These are phyloP conservation scores for Ceratocystis albifundus DNA, from an alignment of 2,329 filamentous ascomycete genomes.

Conservation along the genomic window DNA sequence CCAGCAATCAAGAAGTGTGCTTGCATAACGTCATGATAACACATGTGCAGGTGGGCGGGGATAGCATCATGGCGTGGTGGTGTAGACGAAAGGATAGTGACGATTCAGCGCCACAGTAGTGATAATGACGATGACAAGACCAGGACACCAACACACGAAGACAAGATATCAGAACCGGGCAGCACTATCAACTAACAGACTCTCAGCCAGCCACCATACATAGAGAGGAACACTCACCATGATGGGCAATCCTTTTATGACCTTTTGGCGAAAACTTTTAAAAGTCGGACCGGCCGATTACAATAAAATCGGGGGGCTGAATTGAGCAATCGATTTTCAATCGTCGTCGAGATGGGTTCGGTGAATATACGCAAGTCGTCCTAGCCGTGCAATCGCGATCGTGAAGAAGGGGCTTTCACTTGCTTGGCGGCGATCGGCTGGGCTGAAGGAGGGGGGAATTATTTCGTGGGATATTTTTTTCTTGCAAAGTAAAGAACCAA, in stretches of 20 bases:
- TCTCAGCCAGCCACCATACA: not conserved
- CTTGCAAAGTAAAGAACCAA: slow-evolving; percentile 7
- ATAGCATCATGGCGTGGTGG: not conserved
- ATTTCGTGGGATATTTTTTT: slow-evolving; percentile 21
- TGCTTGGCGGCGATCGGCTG: slow-evolving; percentile 16
- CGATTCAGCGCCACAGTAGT: not conserved
- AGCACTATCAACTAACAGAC: not conserved
- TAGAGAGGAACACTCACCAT: slow-evolving; percentile 26
- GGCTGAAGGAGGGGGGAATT: slow-evolving; percentile 16
- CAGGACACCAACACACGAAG: not conserved
- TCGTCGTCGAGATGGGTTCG: slow-evolving; percentile 6
- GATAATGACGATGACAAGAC: not conserved
- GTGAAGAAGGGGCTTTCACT: slow-evolving; percentile 20
- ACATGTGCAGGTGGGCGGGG: not conserved
- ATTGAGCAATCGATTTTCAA: slow-evolving; percentile 12
- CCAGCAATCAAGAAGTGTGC: no score
- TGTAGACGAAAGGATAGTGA: not conserved
- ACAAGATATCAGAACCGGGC: not conserved
- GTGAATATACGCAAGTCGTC: slow-evolving; percentile 8
- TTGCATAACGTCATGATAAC: no score
- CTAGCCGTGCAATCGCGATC: slow-evolving; percentile 18
- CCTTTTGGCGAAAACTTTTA: slow-evolving; percentile 11
- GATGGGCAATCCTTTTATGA: slow-evolving; percentile 27
- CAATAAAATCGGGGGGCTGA: not conserved
- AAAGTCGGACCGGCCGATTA: slow-evolving; percentile 19